A percentile compares a stretch with the other conserved stretches of the same genome.
Evolutionary conservation across 306 rosid genomes (phyloP).

Genomic region (Pyrus pyrifolia): DNA sequence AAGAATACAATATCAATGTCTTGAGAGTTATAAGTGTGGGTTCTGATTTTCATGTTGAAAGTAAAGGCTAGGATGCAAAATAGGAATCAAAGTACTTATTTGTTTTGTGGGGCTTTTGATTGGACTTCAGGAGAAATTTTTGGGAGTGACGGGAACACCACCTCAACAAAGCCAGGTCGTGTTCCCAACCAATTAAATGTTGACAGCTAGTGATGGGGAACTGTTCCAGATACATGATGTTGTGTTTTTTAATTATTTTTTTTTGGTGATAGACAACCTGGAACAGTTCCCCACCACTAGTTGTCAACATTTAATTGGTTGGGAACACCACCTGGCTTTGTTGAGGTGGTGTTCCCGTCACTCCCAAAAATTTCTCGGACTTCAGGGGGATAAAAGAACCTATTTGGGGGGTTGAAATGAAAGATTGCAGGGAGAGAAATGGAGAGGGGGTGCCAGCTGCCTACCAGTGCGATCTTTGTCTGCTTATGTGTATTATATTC

Average conservation of each 20-base stretch:
- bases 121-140: constrained; percentile 10
- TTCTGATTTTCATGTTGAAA: constrained; percentile 14
- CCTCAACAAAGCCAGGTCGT: no score
- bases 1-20: background rate
- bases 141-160: no score
- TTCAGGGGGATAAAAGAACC: background rate
- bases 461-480: constrained; percentile 4
- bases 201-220: no score
- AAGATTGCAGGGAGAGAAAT: background rate
- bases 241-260: no score
- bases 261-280: no score
- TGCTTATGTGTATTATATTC: background rate
- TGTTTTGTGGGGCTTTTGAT: constrained; percentile 14
- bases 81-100: constrained; percentile 20
- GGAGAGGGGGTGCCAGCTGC: background rate
- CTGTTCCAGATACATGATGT: no score
- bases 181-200: no score
- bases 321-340: no score
- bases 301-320: no score
- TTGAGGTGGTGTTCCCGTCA: no score
- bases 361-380: no score
- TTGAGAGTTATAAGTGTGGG: background rate
- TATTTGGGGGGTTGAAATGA: constrained; percentile 1
- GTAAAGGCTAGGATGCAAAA: background rate
- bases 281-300: no score